A percentile compares a stretch with the other conserved stretches of the same genome.
Conservation (phyloP, 2,329 filamentous ascomycete species). For the Fusarium verticillioides region DNA sequence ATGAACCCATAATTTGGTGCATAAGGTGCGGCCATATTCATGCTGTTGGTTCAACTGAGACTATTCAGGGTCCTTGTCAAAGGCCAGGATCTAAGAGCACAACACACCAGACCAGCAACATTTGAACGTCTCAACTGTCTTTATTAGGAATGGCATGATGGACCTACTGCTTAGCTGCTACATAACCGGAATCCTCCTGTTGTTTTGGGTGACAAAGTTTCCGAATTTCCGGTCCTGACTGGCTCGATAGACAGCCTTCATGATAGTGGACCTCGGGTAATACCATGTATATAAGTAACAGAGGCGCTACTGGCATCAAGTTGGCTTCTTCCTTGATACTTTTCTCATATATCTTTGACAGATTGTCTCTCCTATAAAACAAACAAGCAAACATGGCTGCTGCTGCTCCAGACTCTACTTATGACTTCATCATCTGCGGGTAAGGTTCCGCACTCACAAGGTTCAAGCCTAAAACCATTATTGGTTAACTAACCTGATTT, state of each 20-base stretch:
- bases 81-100: background rate
- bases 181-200: background rate
- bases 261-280: background rate
- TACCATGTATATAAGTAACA: background rate
- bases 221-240: background rate
- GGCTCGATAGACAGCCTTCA: background rate
- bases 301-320: background rate
- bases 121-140: background rate
- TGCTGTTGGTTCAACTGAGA: slow-evolving; percentile 8
- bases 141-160: slow-evolving; percentile 9
- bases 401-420: slow-evolving; percentile 33
- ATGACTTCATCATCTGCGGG: slow-evolving; percentile 52
- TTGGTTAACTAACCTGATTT: background rate
- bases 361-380: background rate
- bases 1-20: background rate
- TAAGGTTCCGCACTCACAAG: slow-evolving; percentile 32
- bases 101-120: background rate
- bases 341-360: background rate
- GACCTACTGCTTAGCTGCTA: slow-evolving; percentile 3
- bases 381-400: slow-evolving; percentile 27
- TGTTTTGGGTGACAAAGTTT: background rate
- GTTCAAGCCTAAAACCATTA: background rate
- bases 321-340: background rate
- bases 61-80: slow-evolving; percentile 1
- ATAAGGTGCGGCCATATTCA: slow-evolving; percentile 12